These are phyloP conservation scores for Suillus subluteus DNA, from an alignment of 768 basidiomycete genomes.

Conservation along the genomic window DNA sequence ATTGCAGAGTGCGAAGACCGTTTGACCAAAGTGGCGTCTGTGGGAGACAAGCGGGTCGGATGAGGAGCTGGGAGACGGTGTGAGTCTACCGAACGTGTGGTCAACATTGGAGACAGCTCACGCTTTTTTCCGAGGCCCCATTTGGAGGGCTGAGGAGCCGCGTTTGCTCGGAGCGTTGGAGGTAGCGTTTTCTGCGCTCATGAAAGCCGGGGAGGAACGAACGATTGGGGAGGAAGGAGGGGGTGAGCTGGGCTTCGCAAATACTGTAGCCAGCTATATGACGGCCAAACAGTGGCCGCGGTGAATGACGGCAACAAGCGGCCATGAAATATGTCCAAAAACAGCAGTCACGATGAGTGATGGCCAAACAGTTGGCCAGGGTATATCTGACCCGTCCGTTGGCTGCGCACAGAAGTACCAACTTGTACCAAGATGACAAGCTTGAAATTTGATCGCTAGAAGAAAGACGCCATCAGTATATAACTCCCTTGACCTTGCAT, in stretches of 20 bases:
- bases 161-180: neutral
- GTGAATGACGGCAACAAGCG: too few relatives aligned
- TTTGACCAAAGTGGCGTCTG: too few relatives aligned
- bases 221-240: too few relatives aligned
- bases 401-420: neutral
- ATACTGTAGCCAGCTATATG: too few relatives aligned
- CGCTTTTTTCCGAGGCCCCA: conserved; percentile 19
- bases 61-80: too few relatives aligned
- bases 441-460: neutral
- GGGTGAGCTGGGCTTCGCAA: too few relatives aligned
- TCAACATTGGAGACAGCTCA: neutral
- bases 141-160: conserved; percentile 15
- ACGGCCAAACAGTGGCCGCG: too few relatives aligned
- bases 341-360: too few relatives aligned
- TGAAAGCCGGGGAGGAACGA: neutral
- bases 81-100: neutral
- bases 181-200: neutral
- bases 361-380: too few relatives aligned
- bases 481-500: neutral
- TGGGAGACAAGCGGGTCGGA: too few relatives aligned
- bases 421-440: neutral
- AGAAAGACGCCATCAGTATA: neutral
- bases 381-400: neutral
- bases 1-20: too few relatives aligned
- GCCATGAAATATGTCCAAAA: too few relatives aligned